A percentile compares a stretch with the other conserved stretches of the same genome.
Conservation (phyloP, 495 filamentous ascomycete genomes). For the Penicillium steckii region DNA sequence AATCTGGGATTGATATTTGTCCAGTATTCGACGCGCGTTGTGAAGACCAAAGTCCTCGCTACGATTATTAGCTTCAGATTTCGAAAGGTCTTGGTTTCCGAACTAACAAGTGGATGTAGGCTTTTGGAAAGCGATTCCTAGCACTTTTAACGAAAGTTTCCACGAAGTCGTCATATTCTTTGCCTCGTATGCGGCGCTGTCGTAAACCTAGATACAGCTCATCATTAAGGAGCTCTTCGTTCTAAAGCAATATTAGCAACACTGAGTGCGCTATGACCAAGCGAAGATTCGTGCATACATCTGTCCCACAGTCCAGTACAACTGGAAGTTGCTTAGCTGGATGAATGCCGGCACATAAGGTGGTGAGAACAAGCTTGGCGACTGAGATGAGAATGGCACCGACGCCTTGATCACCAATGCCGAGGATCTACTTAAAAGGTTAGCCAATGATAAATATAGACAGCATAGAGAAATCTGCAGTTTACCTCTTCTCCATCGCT, state of each 20-base stretch:
- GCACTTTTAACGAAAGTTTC: slow-evolving; percentile 69
- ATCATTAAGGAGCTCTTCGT: slow-evolving; percentile 73
- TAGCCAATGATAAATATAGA: slow-evolving; percentile 21
- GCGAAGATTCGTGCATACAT: slow-evolving; percentile 41
- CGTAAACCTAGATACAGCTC: slow-evolving; percentile 77
- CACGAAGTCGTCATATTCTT: slow-evolving; percentile 78
- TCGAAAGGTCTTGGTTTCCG: not conserved
- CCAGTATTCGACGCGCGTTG: slow-evolving; percentile 66
- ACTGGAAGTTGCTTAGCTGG: slow-evolving; percentile 77
- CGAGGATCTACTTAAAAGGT: slow-evolving; percentile 61
- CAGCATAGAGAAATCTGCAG: not conserved
- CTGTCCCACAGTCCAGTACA: slow-evolving; percentile 83
- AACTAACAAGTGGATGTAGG: slow-evolving; percentile 79
- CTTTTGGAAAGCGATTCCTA: slow-evolving; percentile 69
- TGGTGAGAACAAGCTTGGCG: slow-evolving; percentile 80
- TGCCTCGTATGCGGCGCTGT: slow-evolving; percentile 61
- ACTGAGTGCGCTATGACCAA: not conserved
- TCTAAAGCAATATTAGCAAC: slow-evolving; percentile 37
- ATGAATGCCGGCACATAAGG: slow-evolving; percentile 82
- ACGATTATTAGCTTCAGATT: not conserved
- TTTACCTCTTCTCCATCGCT: slow-evolving; percentile 68
- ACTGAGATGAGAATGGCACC: slow-evolving; percentile 83
- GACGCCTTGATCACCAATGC: slow-evolving; percentile 90
- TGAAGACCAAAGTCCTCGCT: slow-evolving; percentile 59
- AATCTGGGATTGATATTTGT: slow-evolving; percentile 67